Base-by-base conservation (phyloP, 1,139 yeast genomes). In the Saccharomyces uvarum region DNA sequence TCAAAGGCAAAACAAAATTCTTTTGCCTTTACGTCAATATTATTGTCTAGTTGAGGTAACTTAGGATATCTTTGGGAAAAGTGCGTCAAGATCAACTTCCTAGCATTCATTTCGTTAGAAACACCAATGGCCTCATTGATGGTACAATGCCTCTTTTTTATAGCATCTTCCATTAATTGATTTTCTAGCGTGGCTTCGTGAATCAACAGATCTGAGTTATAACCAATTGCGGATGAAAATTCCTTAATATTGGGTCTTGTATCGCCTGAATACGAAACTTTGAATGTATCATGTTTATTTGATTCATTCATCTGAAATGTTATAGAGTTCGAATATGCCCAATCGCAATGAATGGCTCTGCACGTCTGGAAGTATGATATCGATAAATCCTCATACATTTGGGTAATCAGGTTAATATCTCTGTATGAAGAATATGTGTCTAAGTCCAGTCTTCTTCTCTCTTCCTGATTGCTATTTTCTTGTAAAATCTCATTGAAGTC, bases 131-230 rank as follows among this genome's bases (percentile, higher is more conserved):
- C 98, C 67, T 93, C 98, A 29, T 87, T 80, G 62, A 90, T 82
- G 0, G 99, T 93, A n/a, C 96, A 83, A 67, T 93, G 99, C 57
- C 83, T 81, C 69, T 93, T 93, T 44, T 81, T 78, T 29, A 80
- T 73, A 0, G 99, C 99, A 67, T 91, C 97, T 56, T 81, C 84
- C n/a, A 78, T 74, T 53, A 89, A 76, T 46, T 80, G 88, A 65
- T 88, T 88, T 56, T 88, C 97, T 58, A 91, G 79, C 0, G 99
- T 88, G 0, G 97, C 91, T 68, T 93, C 99, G 68, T 93, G 99
- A 51, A 93, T 84, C 57, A 93, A 75, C 53, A 95, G 70, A 65
- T 90, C 95, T 49, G 90, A 81, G n/a, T 75, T 71, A 31, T 68
- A 59, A 0, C 97, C 98, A 52, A 87, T 79, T 4, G 75, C 77